Evolutionary conservation across 495 filamentous ascomycete species (phyloP).

Genomic region (Jackrogersella minutella): DNA sequence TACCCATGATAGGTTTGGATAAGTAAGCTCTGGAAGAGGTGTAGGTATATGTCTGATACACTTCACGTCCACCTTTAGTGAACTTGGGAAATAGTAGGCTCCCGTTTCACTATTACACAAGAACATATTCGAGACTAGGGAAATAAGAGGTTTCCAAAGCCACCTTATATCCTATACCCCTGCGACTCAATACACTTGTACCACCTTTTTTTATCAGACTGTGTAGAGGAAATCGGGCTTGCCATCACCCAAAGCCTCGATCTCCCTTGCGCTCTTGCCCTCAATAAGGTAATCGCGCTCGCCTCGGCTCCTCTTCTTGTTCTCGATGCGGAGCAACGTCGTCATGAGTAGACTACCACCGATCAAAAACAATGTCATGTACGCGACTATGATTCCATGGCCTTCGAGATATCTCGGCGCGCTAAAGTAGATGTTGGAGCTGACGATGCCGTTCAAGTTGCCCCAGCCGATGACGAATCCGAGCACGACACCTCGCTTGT

Average conservation of each 20-base stretch:
- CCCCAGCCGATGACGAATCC: slow-evolving; percentile 94
- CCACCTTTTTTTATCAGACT: slow-evolving; percentile 48
- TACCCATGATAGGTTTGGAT: neutral
- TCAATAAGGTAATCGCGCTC: slow-evolving; percentile 73
- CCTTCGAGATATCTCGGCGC: slow-evolving; percentile 57
- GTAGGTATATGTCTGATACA: too few relatives aligned
- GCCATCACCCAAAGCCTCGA: slow-evolving; percentile 72
- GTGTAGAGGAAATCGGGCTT: slow-evolving; percentile 85
- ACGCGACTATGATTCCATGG: slow-evolving; percentile 57
- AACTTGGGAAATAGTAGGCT: too few relatives aligned
- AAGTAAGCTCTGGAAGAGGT: neutral
- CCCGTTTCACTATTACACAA: too few relatives aligned
- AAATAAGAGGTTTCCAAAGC: neutral
- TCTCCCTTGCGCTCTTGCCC: slow-evolving; percentile 65
- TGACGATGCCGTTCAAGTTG: slow-evolving; percentile 88
- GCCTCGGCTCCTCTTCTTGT: slow-evolving; percentile 65
- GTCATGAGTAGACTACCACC: slow-evolving; percentile 69
- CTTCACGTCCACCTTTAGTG: neutral
- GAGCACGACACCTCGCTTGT: slow-evolving; percentile 87
- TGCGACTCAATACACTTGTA: neutral
- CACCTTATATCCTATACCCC: neutral
- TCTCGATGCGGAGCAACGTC: slow-evolving; percentile 69
- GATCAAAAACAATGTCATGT: slow-evolving; percentile 58
- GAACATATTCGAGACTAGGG: too few relatives aligned
- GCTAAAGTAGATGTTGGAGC: slow-evolving; percentile 70